Conservation (phyloP, 2,329 filamentous ascomycete species). For the Exophiala bonariae region DNA sequence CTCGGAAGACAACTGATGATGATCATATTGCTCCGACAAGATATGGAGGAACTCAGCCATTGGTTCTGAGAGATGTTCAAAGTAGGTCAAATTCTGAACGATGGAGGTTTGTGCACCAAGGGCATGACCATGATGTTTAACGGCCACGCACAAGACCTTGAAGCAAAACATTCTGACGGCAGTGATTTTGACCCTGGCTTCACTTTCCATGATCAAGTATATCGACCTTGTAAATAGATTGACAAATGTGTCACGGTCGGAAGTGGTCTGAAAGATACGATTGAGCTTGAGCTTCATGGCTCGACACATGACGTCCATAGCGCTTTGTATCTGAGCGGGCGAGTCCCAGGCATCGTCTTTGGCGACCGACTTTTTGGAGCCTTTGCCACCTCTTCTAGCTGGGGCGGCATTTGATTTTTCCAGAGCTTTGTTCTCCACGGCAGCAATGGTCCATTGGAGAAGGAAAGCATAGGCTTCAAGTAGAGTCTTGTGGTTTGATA, state of each 20-base stretch:
- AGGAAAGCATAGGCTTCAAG: constrained; percentile 94
- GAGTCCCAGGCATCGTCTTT: constrained; percentile 88
- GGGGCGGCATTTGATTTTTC: constrained; percentile 78
- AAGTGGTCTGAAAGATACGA: constrained; percentile 93
- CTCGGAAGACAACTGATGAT: constrained; percentile 91
- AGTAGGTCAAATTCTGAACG: constrained; percentile 96
- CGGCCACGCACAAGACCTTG: constrained; percentile 91
- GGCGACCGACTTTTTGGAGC: constrained; percentile 65
- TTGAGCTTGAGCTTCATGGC: constrained; percentile 88
- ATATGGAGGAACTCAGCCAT: constrained; percentile 99
- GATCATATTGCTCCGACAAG: constrained; percentile 94
- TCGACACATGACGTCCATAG: constrained; percentile 93
- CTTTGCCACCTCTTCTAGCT: constrained; percentile 71
- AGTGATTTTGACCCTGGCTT: constrained; percentile 85
- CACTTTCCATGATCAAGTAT: constrained; percentile 91
- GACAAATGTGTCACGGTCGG: constrained; percentile 93
- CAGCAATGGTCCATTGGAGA: constrained; percentile 90
- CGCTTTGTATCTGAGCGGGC: constrained; percentile 78
- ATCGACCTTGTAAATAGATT: constrained; percentile 87
- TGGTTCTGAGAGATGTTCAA: constrained; percentile 96
- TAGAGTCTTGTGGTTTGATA: constrained; percentile 84
- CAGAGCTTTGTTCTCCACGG: constrained; percentile 89
- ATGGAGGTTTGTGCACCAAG: constrained; percentile 97
- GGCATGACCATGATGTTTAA: constrained; percentile 96
- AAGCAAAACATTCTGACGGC: constrained; percentile 94